Evolutionary conservation across 148 eudicot genomes (phyloP), one percentile per base, ranked within the genome.

Genomic region (Nepenthes gracilis): DNA sequence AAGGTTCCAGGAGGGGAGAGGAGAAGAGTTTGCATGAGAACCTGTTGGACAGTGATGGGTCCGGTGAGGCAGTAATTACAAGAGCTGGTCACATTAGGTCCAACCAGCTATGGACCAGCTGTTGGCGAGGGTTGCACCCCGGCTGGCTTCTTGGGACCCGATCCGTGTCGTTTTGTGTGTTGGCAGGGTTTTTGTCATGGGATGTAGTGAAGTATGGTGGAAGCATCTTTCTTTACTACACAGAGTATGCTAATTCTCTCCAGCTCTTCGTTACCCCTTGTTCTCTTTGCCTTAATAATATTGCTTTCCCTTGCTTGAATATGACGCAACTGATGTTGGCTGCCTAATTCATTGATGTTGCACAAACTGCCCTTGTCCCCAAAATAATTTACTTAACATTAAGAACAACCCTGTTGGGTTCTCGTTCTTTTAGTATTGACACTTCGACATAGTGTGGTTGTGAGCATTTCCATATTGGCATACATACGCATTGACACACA

Each of bases 61-160:
- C 36, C 43, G 23, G 23, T 23, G 23, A 23, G 23, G 8, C 54
- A 1, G 40, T 54, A 10, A 8, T 51, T 9, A 12, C 10, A 9
- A 58, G 68, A 34, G 64, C 59, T 36, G 62, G 67, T 4, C 73
- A 76, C 35, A 69, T 80, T 4, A 60, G 70, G 57, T 70, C 72
- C 6, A 13, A 53, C 12, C 72, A 62, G 50, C 66, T 79, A 0
- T 80, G 82, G 84, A 70, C 51, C 57, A 79, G 75, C 58, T 79
- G 81, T 14, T 83, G 84, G 87, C 48, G 68, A 4, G 80, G 82
- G 1, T 47, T 80, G 9, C 84, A 83, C 66, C 87, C 87, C 8
- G 67, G 43, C 1, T 74, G 72, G 67, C 74, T 83, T 0, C 54
- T 83, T 32, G 68, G 14, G 8, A 51, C 72, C 7, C 73, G 84